phyloP scores from a whole-genome alignment of 2,329 filamentous ascomycete species.

The Fonsecaea pugnacius region DNA sequence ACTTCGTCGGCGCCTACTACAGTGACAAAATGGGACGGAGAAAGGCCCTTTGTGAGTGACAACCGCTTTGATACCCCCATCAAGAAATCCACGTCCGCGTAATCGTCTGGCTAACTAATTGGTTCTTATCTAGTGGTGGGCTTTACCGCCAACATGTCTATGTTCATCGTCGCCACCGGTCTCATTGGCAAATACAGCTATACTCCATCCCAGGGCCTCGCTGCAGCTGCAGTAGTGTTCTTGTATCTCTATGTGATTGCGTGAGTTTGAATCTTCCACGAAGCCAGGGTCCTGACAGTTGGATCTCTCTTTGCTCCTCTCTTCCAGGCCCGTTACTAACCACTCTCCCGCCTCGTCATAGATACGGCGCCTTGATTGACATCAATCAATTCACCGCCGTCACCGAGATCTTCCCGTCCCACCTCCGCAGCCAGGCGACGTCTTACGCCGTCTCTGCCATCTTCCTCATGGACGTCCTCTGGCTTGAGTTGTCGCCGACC shows the following conservation, averaged over 20 bases:
- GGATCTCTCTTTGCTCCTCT: background rate
- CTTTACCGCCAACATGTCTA: constrained; percentile 10
- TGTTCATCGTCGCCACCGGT: constrained; percentile 23
- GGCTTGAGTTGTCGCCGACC: constrained; percentile 42
- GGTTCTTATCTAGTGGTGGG: constrained; percentile 2
- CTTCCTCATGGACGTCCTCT: constrained; percentile 42
- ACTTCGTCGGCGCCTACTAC: constrained; percentile 19
- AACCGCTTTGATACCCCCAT: too few relatives aligned
- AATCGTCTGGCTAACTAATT: background rate
- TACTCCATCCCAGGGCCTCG: background rate
- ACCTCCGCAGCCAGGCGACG: constrained; percentile 25
- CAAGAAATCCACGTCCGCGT: too few relatives aligned
- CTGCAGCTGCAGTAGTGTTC: constrained; percentile 15
- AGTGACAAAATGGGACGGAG: constrained; percentile 17
- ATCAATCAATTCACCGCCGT: constrained; percentile 54
- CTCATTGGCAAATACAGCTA: constrained; percentile 19
- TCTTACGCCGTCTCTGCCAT: constrained; percentile 15
- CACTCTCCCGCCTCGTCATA: background rate
- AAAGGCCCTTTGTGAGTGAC: constrained; percentile 17
- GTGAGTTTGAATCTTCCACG: constrained; percentile 1
- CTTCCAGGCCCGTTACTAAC: background rate
- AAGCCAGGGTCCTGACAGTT: too few relatives aligned
- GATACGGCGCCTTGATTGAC: constrained; percentile 42
- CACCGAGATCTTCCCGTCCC: constrained; percentile 31
- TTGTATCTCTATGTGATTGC: constrained; percentile 21